These are phyloP conservation scores for Chlorella sorokiniana DNA, from an alignment of 139 green algal species.

Conservation along the genomic window DNA sequence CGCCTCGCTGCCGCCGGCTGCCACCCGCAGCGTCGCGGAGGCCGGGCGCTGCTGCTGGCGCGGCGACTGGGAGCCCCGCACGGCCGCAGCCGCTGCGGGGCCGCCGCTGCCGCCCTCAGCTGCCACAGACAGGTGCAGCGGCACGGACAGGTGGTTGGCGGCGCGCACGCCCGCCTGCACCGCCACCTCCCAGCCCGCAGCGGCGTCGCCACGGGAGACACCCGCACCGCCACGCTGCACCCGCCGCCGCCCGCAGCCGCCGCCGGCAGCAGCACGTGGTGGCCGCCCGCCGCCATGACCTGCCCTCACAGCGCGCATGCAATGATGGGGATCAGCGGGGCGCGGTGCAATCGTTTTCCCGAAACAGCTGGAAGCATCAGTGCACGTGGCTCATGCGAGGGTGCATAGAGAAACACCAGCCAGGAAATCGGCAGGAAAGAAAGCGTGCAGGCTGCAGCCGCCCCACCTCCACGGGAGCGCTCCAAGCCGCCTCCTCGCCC, in stretches of 20 bases:
- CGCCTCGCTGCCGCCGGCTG: neutral
- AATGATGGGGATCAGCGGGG: neutral
- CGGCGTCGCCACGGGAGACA: neutral
- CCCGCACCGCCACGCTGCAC: constrained; percentile 12
- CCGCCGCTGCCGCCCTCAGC: neutral
- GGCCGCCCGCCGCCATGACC: constrained; percentile 9
- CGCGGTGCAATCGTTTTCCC: too few species aligned
- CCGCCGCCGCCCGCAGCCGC: neutral
- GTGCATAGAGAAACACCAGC: neutral
- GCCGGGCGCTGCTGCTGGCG: neutral
- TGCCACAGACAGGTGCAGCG: constrained; percentile 1
- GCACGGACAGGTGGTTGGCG: neutral
- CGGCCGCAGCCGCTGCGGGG: neutral
- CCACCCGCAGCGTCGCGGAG: neutral
- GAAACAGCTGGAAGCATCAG: neutral
- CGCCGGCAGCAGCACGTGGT: neutral
- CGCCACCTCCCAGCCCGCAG: constrained; percentile 20
- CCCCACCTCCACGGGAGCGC: constrained; percentile 26
- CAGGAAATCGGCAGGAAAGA: neutral
- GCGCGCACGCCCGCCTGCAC: constrained; percentile 5
- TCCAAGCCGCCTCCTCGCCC: constrained; percentile 18
- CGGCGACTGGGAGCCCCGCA: too few species aligned
- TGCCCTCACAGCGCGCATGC: neutral
- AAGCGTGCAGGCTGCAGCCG: neutral
- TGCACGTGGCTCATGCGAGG: neutral